Evolutionary conservation across 2,329 filamentous ascomycete genomes (phyloP).

Genomic region (Macroventuria anomochaeta): DNA sequence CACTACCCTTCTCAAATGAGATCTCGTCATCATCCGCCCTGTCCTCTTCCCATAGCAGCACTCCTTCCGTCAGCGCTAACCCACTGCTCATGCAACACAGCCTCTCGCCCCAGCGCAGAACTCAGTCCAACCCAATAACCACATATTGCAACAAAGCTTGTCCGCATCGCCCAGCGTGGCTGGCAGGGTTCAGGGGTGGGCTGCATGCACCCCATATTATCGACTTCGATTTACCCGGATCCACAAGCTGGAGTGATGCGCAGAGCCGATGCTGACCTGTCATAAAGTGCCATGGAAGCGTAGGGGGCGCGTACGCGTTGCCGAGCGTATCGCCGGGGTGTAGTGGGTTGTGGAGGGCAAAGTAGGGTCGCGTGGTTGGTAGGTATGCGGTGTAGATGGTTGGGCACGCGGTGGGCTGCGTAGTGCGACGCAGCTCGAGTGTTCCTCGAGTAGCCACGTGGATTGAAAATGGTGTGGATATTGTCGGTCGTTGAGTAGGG

Average conservation of each 20-base stretch:
- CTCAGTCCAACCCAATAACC: slow-evolving; percentile 13
- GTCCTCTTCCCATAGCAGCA: neutral
- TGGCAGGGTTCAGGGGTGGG: slow-evolving; percentile 1
- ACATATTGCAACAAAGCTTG: slow-evolving; percentile 11
- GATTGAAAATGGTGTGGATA: neutral
- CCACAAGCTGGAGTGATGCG: slow-evolving; percentile 2
- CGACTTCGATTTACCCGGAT: slow-evolving; percentile 15
- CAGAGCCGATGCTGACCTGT: slow-evolving; percentile 2
- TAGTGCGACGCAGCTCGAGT: neutral
- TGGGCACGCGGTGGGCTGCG: neutral
- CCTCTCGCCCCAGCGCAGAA: slow-evolving; percentile 10
- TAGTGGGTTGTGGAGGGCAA: neutral
- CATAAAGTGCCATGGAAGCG: neutral
- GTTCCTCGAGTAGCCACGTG: neutral
- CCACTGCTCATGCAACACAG: neutral
- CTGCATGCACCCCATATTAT: slow-evolving; percentile 17
- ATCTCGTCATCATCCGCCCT: no score
- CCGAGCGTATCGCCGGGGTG: slow-evolving; percentile 5
- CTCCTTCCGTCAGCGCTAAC: neutral
- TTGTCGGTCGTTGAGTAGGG: no score
- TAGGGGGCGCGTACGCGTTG: neutral
- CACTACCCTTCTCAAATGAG: neutral
- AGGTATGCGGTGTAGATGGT: neutral
- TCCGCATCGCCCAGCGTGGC: neutral
- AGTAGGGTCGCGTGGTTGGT: neutral